Evolutionary conservation across 257 asterid species (phyloP).

Genomic region (Jacaranda mimosifolia): DNA sequence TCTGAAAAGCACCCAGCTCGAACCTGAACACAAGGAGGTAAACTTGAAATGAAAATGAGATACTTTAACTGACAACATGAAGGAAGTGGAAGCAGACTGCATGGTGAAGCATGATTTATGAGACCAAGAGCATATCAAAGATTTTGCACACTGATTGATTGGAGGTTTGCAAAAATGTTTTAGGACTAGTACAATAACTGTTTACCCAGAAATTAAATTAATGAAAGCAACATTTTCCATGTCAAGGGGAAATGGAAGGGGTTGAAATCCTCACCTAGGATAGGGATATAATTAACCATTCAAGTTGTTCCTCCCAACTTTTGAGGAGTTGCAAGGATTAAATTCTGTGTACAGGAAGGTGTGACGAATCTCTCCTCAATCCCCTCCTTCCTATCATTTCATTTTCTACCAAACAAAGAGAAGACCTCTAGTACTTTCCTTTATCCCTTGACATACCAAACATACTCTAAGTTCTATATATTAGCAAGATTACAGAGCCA

Average conservation of each 20-base stretch:
- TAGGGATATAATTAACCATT: not conserved
- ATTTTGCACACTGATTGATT: not conserved
- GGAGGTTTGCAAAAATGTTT: not conserved
- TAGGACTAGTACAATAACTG: not conserved
- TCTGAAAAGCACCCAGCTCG: slow-evolving; percentile 93
- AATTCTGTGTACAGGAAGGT: slow-evolving; percentile 3
- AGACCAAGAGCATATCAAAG: slow-evolving; percentile 19
- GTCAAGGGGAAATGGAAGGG: not conserved
- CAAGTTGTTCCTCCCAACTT: not conserved
- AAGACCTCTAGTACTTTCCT: not conserved
- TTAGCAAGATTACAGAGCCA: slow-evolving; percentile 20
- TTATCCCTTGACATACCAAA: slow-evolving; percentile 6
- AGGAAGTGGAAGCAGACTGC: slow-evolving; percentile 25
- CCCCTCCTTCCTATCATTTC: not conserved
- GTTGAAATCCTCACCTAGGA: not conserved
- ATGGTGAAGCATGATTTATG: slow-evolving; percentile 22
- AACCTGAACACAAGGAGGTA: slow-evolving; percentile 58
- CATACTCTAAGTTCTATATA: slow-evolving; percentile 21
- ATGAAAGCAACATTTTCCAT: not conserved
- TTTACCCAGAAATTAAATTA: not conserved
- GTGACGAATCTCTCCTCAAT: not conserved
- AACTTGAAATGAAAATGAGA: slow-evolving; percentile 37
- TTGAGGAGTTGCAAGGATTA: not conserved
- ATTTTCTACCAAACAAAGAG: slow-evolving; percentile 1
- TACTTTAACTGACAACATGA: slow-evolving; percentile 24